Base-by-base conservation (phyloP, 2,329 filamentous ascomycete genomes). In the Cercospora brassicicola region DNA sequence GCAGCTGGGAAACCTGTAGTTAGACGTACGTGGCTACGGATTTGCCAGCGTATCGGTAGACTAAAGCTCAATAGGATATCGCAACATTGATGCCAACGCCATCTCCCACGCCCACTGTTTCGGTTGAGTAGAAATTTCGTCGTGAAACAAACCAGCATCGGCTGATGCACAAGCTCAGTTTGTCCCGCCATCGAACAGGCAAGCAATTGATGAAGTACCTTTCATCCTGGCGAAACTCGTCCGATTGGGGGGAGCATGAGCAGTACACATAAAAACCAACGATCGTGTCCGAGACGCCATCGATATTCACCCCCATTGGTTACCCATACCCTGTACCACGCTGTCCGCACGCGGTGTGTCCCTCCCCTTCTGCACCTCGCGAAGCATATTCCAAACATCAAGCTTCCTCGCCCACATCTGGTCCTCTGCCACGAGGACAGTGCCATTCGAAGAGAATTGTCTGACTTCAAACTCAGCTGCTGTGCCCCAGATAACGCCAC, bases 391-490 rank as follows among this genome's bases (percentile, higher is more conserved):
- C 70, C 66, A 70, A 9, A 69, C 56, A 18, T 67, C 70, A 20
- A 67, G 59, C 61, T 67, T 70, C 26, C 61, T 61, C 1, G 28
- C 66, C 62, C 64, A 67, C 45, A 67, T 36, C 13, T 51, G 61
- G 30, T 72, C 70, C 59, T 72, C 63, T 1, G 59, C 60, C 15
- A 67, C 63, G 13, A 59, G 26, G 28, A 67, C 65, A n/a, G 64
- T 59, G 1, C 70, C 70, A 20, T 67, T 64, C 2, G 62, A 55
- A 2, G 61, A 53, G 51, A 72, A 61, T 36, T 70, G 55, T 18
- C 70, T 59, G 11, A 72, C 66, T 33, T 72, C 68, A 31, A 56
- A 59, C 61, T 70, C 68, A n/a, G 55, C 64, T 26, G 68, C 66
- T 15, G 70, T 72, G 5, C 68, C 62, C 70, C 68, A 72, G 13